A percentile compares a stretch with the other conserved stretches of the same genome.
Evolutionary conservation across 441 rosid species (phyloP).

Genomic region (Gossypium davidsonii): DNA sequence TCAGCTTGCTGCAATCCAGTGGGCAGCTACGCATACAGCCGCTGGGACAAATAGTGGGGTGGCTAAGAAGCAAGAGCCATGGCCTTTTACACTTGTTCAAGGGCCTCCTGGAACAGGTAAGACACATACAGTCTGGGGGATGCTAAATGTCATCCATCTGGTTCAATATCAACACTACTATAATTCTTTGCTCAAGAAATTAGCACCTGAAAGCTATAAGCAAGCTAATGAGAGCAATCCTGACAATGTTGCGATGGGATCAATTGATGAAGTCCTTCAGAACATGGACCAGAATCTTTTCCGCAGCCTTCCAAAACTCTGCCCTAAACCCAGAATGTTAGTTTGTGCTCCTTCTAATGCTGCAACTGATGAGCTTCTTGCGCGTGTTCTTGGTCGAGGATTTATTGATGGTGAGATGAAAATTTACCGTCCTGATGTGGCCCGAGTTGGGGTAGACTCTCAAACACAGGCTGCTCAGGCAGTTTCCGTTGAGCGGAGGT

Average conservation of each 20-base stretch:
- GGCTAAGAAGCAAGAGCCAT: constrained; percentile 88
- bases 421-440: constrained; percentile 93
- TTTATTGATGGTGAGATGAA: constrained; percentile 99
- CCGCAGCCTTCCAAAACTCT: constrained; percentile 86
- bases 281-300: constrained; percentile 96
- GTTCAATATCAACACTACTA: constrained; percentile 98
- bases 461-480: constrained; percentile 98
- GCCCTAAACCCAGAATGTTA: constrained; percentile 95
- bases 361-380: constrained; percentile 93
- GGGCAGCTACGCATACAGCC: constrained; percentile 99
- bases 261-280: constrained; percentile 97
- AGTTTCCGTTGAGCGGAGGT: constrained; percentile 95
- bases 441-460: constrained; percentile 96
- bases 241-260: constrained; percentile 61
- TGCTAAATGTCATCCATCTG: constrained; percentile 97
- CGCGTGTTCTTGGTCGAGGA: constrained; percentile 96
- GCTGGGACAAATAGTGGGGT: constrained; percentile 89
- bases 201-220: constrained; percentile 97
- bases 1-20: constrained; percentile 88
- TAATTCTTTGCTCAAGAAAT: constrained; percentile 85
- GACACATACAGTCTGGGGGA: constrained; percentile 98
- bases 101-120: constrained; percentile 99
- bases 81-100: constrained; percentile 99
- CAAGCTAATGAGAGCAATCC: constrained; percentile 64
- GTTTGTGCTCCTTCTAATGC: constrained; percentile 99